Evolutionary conservation across 163 green algal species (phyloP).

Genomic region (Coccomyxa subellipsoidea): DNA sequence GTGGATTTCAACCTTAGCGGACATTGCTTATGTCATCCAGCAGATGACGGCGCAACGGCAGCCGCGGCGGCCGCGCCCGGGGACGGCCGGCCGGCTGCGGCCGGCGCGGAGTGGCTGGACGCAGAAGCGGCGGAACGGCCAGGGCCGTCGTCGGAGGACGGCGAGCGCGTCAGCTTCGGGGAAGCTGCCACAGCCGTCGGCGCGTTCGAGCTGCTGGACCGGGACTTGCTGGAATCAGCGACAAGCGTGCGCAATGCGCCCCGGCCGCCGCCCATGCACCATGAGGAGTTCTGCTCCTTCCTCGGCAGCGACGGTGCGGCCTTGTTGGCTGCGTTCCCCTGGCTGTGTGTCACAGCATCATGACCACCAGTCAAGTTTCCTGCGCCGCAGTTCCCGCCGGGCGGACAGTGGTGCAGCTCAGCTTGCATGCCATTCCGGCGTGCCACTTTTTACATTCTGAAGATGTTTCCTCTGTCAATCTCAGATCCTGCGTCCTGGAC

Average conservation of each 20-base stretch:
- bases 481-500: no score
- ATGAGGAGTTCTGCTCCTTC: conserved; percentile 46
- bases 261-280: conserved; percentile 45
- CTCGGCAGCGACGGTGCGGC: conserved; percentile 28
- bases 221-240: conserved; percentile 17
- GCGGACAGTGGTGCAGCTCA: no score
- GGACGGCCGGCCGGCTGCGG: not conserved
- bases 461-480: no score
- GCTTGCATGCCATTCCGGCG: no score
- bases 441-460: no score
- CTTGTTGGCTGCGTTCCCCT: not conserved
- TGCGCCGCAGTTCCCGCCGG: no score
- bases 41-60: not conserved
- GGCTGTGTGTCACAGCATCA: no score
- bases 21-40: no score
- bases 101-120: not conserved
- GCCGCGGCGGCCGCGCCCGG: no score
- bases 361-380: no score
- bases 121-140: not conserved
- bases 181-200: conserved; percentile 30
- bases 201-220: conserved; percentile 55
- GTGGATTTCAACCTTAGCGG: no score
- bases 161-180: not conserved
- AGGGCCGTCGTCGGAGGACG: not conserved
- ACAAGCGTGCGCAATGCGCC: not conserved